Conservation (phyloP, 129 eudicot genomes). For the Centaurea solstitialis region DNA sequence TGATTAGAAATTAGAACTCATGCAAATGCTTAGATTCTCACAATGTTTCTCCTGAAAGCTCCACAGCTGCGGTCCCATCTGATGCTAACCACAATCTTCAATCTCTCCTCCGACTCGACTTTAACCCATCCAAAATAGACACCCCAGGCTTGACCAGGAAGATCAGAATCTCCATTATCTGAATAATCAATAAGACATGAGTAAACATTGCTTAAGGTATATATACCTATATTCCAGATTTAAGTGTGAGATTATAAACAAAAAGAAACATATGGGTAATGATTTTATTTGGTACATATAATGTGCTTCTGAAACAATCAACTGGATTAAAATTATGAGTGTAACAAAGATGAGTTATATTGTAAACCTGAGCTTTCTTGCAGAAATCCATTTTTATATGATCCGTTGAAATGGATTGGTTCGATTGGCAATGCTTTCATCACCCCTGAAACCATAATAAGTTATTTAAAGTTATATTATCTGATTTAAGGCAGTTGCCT, state of each 20-base stretch:
- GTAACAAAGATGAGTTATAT: background rate
- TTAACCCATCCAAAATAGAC: slow-evolving; percentile 74
- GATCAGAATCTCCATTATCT: slow-evolving; percentile 42
- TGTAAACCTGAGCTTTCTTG: slow-evolving; percentile 48
- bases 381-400: slow-evolving; percentile 50
- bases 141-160: slow-evolving; percentile 77
- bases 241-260: background rate
- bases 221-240: background rate
- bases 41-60: slow-evolving; percentile 47
- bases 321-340: background rate
- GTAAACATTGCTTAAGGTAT: background rate
- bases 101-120: slow-evolving; percentile 33
- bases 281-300: background rate
- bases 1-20: background rate
- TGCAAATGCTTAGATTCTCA: slow-evolving; percentile 40
- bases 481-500: background rate
- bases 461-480: background rate
- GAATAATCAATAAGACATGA: slow-evolving; percentile 13
- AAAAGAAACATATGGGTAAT: background rate
- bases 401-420: slow-evolving; percentile 48
- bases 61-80: slow-evolving; percentile 46
- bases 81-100: slow-evolving; percentile 62
- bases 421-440: slow-evolving; percentile 73
- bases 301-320: background rate
- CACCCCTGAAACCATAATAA: slow-evolving; percentile 58